A percentile compares a stretch with the other conserved stretches of the same genome.
These are phyloP conservation scores for Paramecium sexaurelia DNA, from an alignment of 73 alveolate species.

Conservation along the genomic window DNA sequence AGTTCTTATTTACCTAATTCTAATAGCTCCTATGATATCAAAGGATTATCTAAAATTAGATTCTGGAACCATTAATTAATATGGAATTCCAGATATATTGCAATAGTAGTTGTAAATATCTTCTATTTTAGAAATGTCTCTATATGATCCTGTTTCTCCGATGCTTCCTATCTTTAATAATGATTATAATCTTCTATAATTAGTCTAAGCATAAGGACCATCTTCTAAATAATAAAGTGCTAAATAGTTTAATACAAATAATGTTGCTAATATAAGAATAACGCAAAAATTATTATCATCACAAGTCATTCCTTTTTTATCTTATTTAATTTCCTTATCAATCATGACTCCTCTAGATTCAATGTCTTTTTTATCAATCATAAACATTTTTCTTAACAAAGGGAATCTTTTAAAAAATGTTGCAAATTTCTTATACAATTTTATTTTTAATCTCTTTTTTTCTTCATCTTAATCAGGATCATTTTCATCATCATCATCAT, in stretches of 20 bases:
- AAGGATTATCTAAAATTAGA: neutral
- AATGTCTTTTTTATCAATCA: neutral
- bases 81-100: conserved; percentile 17
- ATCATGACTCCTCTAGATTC: conserved; percentile 14
- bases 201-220: neutral
- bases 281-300: conserved; percentile 51
- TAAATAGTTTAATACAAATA: neutral
- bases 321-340: conserved; percentile 9
- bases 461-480: neutral
- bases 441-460: neutral
- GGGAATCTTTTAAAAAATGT: conserved; percentile 38
- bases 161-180: neutral
- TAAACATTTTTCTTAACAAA: conserved; percentile 24
- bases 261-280: neutral
- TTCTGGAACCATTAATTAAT: neutral
- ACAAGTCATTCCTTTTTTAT: conserved; percentile 52
- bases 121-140: neutral
- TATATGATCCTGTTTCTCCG: conserved; percentile 16
- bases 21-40: conserved; percentile 35
- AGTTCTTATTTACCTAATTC: conserved; percentile 39
- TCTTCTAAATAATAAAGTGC: neutral
- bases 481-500: conserved; percentile 43
- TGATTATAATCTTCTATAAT: neutral
- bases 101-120: neutral
- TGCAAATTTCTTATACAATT: neutral